Percentiles rank a stretch among this genome's conserved stretches.
Conservation (phyloP, 106 monocot genomes). For the Platanthera zijinensis region DNA sequence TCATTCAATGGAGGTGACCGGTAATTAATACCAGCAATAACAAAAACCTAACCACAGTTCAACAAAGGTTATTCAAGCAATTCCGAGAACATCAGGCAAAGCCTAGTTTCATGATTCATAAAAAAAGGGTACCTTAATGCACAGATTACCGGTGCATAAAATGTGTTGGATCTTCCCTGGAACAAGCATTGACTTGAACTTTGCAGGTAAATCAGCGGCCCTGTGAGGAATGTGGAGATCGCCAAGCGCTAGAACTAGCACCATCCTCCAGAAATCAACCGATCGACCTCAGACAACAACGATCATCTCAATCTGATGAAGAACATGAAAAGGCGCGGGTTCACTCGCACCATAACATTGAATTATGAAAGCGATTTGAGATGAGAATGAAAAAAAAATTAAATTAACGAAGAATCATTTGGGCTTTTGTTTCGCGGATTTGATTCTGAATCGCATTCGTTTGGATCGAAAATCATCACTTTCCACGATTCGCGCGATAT, state of each 20-base stretch:
- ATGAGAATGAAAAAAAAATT: too few species aligned
- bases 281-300: not conserved
- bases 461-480: too few species aligned
- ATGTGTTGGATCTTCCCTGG: conserved; percentile 97
- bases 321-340: not conserved
- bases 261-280: conserved; percentile 27
- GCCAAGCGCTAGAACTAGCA: conserved; percentile 75
- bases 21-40: too few species aligned
- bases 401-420: too few species aligned
- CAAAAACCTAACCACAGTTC: too few species aligned
- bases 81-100: not conserved
- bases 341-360: too few species aligned
- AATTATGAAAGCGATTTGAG: too few species aligned
- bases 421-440: too few species aligned
- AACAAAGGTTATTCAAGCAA: too few species aligned
- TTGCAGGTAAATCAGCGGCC: conserved; percentile 76
- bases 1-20: too few species aligned
- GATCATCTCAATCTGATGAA: not conserved
- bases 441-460: too few species aligned
- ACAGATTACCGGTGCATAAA: conserved; percentile 84
- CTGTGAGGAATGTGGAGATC: conserved; percentile 93
- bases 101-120: not conserved
- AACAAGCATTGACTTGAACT: conserved; percentile 97
- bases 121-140: conserved; percentile 56
- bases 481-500: too few species aligned